Percentiles rank a stretch among this genome's conserved stretches.
phyloP scores from a whole-genome alignment of 345 rosid genomes.

The Salix udensis region DNA sequence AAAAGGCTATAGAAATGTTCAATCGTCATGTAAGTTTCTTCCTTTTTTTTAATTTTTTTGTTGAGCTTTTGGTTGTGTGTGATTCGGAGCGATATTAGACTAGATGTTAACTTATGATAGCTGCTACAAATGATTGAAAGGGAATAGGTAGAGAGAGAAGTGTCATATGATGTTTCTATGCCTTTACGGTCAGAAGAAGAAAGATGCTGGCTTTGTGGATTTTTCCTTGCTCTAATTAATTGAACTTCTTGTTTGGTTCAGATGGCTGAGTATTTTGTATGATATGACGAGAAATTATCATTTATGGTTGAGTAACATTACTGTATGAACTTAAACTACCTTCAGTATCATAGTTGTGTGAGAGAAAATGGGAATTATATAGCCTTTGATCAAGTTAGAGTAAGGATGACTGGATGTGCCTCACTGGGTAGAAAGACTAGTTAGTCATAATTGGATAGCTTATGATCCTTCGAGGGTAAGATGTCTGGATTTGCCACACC shows the following conservation, averaged over 20 bases:
- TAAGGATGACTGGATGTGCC: no score
- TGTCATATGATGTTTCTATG: neutral
- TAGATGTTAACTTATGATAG: neutral
- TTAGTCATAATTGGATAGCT: no score
- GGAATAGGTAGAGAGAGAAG: neutral
- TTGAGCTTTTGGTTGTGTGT: neutral
- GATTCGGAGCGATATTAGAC: neutral
- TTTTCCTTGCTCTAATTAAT: neutral
- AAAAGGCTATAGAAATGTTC: conserved; percentile 64
- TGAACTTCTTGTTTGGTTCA: neutral
- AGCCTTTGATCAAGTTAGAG: no score
- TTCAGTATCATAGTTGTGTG: no score
- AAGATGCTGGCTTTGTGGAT: neutral
- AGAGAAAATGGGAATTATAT: no score
- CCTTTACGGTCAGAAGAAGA: neutral
- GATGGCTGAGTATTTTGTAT: neutral
- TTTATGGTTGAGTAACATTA: neutral
- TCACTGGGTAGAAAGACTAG: no score
- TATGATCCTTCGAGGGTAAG: no score
- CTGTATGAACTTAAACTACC: no score
- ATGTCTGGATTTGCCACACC: no score
- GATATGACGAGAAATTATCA: neutral
- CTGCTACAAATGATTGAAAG: neutral
- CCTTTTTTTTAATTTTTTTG: neutral
- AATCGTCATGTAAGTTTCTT: conserved; percentile 62